Base-by-base conservation (phyloP, 352 stramenopile genomes). In the Aphanomyces astaci region DNA sequence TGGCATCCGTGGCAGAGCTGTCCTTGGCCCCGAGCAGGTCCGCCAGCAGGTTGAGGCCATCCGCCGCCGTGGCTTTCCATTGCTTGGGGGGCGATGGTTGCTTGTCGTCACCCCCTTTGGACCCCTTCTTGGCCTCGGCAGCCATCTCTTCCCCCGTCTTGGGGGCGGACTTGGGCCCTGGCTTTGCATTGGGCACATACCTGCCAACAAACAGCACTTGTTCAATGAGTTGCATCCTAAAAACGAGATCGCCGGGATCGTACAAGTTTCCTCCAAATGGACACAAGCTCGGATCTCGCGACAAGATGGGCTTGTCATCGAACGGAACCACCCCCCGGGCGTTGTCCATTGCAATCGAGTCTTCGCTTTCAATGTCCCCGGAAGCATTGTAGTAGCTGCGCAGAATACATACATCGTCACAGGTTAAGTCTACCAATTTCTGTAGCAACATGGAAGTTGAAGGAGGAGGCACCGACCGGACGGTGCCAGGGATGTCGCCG, bases 41-140 rank as follows among this genome's bases (percentile, higher is more conserved):
- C 0, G 88, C 87, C 27, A 96, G 79, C 36, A 96, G 70, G 60
- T 95, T 96, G 51, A 96, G 76, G 24, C 89, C 89, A 55, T 94
- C 87, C 10, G 66, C 63, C 1, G 86, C 88, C 0, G 82, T 94
- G 2, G 85, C 84, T 70, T 92, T 89, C 66, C 89, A 92, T 7
- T 77, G 66, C 31, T 91, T 90, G 55, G 84, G 74, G 17, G 80
- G 71, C 39, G 78, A 84, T 25, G 28, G 52, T 15, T 71, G 66
- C 39, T 78, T 84, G 31, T 32, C 53, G 24, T 74, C 69, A 45
- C 59, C 64, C 75, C 75, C 19, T 80, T 80, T 2, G 75, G 74
- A 28, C 77, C 73, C 1, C 0, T 70, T 59, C 69, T 94, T 94
- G 27, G 74, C 84, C 24, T 90, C 81, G 0, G 79, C 76, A 11